Percentiles rank a stretch among this genome's conserved stretches.
Conservation (phyloP, 352 stramenopile species). For the Pythium dissimile region DNA sequence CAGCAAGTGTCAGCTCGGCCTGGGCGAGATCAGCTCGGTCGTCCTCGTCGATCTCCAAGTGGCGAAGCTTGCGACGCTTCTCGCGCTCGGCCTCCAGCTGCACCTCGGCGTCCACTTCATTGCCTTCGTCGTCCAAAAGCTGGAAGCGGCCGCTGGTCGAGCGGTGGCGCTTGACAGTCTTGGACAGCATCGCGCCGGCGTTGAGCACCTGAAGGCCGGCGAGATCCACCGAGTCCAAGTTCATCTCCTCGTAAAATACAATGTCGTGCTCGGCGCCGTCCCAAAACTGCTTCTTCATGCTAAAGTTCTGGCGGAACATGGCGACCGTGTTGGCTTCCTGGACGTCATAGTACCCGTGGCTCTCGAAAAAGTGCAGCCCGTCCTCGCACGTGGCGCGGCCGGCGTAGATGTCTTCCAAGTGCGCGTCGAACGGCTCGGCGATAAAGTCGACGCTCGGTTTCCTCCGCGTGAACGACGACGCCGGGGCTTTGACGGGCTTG, state of each 20-base stretch:
- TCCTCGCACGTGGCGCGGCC: slow-evolving; percentile 40
- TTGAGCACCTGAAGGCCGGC: slow-evolving; percentile 36
- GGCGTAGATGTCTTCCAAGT: slow-evolving; percentile 63
- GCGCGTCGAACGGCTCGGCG: slow-evolving; percentile 51
- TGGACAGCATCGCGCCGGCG: slow-evolving; percentile 33
- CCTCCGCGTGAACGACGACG: not conserved
- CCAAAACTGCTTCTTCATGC: slow-evolving; percentile 64
- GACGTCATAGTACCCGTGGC: slow-evolving; percentile 80
- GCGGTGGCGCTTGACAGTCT: slow-evolving; percentile 22
- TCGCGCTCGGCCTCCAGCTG: slow-evolving; percentile 41
- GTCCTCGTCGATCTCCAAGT: slow-evolving; percentile 57
- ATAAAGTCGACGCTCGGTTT: slow-evolving; percentile 5
- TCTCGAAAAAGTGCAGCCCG: slow-evolving; percentile 75
- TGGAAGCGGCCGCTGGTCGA: slow-evolving; percentile 43
- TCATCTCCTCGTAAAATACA: slow-evolving; percentile 20
- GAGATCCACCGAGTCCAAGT: slow-evolving; percentile 17
- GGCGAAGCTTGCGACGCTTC: slow-evolving; percentile 49
- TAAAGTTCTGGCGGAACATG: slow-evolving; percentile 77
- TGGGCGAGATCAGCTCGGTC: slow-evolving; percentile 60
- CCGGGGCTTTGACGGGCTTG: slow-evolving; percentile 11
- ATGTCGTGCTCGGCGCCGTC: slow-evolving; percentile 30
- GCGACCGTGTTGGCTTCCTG: slow-evolving; percentile 77
- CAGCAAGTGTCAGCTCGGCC: slow-evolving; percentile 42
- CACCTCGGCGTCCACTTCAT: slow-evolving; percentile 57
- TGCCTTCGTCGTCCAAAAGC: slow-evolving; percentile 61